phyloP scores from a whole-genome alignment of 2,329 filamentous ascomycete species.

The Thielaviopsis euricoi region DNA sequence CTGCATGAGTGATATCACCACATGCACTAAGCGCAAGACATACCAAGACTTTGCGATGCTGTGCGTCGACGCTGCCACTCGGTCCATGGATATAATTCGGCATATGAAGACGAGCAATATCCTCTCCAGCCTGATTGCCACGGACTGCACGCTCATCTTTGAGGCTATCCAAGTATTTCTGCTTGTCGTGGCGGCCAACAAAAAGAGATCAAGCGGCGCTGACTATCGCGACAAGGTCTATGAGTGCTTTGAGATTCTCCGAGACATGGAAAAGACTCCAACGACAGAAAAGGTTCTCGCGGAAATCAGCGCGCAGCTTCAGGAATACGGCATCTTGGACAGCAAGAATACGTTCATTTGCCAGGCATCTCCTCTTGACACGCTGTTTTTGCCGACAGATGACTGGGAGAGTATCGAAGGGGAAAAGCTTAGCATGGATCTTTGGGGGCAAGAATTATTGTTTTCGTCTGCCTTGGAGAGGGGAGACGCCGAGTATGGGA shows the following conservation, averaged over 20 bases:
- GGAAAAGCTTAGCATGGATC: neutral
- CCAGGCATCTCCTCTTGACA: neutral
- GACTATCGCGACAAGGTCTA: constrained; percentile 6
- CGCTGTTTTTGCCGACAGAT: neutral
- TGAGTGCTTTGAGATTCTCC: constrained; percentile 14
- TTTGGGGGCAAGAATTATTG: neutral
- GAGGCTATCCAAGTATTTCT: constrained; percentile 17
- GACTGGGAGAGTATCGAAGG: neutral
- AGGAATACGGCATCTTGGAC: neutral
- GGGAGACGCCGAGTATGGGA: no score
- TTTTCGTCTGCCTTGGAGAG: neutral
- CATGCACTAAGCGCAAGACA: constrained; percentile 13
- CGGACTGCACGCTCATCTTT: constrained; percentile 15
- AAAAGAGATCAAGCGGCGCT: neutral
- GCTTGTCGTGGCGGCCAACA: constrained; percentile 13
- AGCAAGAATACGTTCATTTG: neutral
- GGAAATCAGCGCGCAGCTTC: constrained; percentile 14
- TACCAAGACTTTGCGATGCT: constrained; percentile 14
- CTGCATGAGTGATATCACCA: constrained; percentile 3
- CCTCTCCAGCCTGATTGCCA: constrained; percentile 14
- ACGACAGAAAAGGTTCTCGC: constrained; percentile 15
- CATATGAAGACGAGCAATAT: constrained; percentile 14
- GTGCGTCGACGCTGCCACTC: constrained; percentile 15
- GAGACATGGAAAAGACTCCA: constrained; percentile 17
- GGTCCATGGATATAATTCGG: constrained; percentile 13